Evolutionary conservation across 2,329 filamentous ascomycete genomes (phyloP).

Genomic region (Periglandula ipomoeae): DNA sequence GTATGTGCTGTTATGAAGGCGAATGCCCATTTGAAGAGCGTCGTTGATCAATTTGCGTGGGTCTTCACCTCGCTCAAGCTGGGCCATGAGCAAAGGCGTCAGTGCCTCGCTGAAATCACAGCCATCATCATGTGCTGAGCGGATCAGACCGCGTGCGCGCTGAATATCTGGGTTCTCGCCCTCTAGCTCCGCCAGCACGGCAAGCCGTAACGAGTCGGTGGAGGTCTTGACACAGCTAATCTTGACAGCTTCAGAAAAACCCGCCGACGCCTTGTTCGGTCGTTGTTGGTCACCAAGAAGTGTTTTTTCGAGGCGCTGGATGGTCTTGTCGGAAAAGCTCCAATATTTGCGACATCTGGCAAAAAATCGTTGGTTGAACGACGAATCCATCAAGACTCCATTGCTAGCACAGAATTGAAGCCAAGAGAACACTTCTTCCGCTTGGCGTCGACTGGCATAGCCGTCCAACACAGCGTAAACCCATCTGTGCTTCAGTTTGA

Average conservation of each 20-base stretch:
- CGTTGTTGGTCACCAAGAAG: constrained; percentile 13
- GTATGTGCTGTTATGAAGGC: constrained; percentile 26
- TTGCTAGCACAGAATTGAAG: constrained; percentile 21
- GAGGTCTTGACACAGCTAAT: neutral
- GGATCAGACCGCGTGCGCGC: constrained; percentile 30
- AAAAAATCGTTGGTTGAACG: constrained; percentile 19
- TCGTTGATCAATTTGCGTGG: constrained; percentile 18
- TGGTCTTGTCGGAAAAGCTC: constrained; percentile 22
- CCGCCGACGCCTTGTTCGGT: constrained; percentile 24
- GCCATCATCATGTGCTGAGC: constrained; percentile 28
- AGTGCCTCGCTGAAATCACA: constrained; percentile 31
- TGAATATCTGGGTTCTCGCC: constrained; percentile 18
- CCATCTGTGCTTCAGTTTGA: constrained; percentile 20
- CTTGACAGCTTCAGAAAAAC: neutral
- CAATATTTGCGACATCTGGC: constrained; percentile 23
- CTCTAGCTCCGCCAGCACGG: constrained; percentile 33
- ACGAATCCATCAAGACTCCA: constrained; percentile 20
- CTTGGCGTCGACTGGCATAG: constrained; percentile 20
- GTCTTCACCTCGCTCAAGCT: constrained; percentile 25
- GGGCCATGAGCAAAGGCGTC: constrained; percentile 29
- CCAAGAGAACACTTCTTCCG: constrained; percentile 20
- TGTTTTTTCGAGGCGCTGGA: constrained; percentile 9
- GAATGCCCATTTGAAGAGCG: constrained; percentile 17
- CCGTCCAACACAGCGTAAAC: constrained; percentile 21
- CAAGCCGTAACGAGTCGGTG: constrained; percentile 30